Evolutionary conservation across 129 eudicot species (phyloP), one percentile per base, ranked within the genome.

Genomic region (Lactuca saligna): DNA sequence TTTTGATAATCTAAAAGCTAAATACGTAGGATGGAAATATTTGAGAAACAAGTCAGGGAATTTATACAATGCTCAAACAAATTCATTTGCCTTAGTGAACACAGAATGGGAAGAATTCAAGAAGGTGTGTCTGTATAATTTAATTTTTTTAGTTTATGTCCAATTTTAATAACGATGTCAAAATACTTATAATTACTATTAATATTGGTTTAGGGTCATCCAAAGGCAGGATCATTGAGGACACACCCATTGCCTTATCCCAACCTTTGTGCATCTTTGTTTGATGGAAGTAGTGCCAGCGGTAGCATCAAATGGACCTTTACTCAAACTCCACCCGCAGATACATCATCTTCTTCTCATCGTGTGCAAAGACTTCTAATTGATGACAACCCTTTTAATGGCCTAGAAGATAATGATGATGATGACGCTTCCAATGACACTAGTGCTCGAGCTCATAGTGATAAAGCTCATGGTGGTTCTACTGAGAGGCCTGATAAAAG

Each of bases 31-130:
- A 2, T 60, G 46, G 25, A 2, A 11, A 1, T 60, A 60, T 34
- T 60, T 60, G 65, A 60, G 25, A 60, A 60, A 60, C 46, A 60
- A 60, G 17, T 32, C 46, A 0, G 46, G 65, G 33, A 60, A 33
- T n/a, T 10, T 12, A 2, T 59, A 59, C 17, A 59, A 59, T 13
- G 17, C 44, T 3, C 9, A 59, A 31, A 59, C 64, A 32, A 59
- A 37, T 3, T 5, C n/a, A 20, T 10, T 61, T 35, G 20, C 48
- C 9, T 14, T 35, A 13, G 4, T 31, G 12, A 9, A 1, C n/a
- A 29, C 11, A 37, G 50, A 61, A 7, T 61, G 66, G 66, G 50
- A 61, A 6, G 66, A 14, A 5, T 61, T 37, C 7, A n/a, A 37
- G 29, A 15, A 61, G 31, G 66, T 61, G 49, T 14, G 65, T 13